These are phyloP conservation scores for Diutina rugosa DNA, from an alignment of 1,139 yeast genomes.

Conservation along the genomic window DNA sequence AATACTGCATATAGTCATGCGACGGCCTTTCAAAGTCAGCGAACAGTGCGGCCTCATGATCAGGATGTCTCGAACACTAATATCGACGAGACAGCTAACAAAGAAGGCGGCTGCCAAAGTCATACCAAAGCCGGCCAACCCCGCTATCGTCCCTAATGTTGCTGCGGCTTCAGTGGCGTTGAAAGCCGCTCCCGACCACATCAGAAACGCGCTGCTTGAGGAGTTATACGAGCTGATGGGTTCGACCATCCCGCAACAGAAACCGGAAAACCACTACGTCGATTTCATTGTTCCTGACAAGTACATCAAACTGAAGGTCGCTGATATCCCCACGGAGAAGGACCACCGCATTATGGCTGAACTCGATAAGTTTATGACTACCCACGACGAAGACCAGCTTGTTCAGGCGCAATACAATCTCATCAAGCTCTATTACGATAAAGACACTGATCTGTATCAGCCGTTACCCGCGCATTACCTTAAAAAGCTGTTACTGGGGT, in stretches of 20 bases:
- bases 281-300: conserved; percentile 21
- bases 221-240: conserved; percentile 1
- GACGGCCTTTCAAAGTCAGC: background rate
- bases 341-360: conserved; percentile 16
- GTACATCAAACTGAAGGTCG: conserved; percentile 13
- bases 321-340: conserved; percentile 12
- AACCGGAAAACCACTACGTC: background rate
- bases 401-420: conserved; percentile 15
- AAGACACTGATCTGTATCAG: conserved; percentile 10
- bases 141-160: no score
- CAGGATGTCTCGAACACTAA: background rate
- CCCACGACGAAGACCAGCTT: conserved; percentile 14
- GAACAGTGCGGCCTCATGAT: background rate
- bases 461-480: conserved; percentile 25
- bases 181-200: background rate
- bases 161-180: background rate
- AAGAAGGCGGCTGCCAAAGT: background rate
- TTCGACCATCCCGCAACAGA: background rate
- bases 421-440: conserved; percentile 17
- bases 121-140: background rate
- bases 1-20: background rate
- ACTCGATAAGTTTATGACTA: conserved; percentile 11
- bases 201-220: background rate
- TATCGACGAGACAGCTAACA: background rate
- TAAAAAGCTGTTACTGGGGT: conserved; percentile 27